phyloP scores from a whole-genome alignment of 306 rosid species.

The Herpetospermum pedunculosum region DNA sequence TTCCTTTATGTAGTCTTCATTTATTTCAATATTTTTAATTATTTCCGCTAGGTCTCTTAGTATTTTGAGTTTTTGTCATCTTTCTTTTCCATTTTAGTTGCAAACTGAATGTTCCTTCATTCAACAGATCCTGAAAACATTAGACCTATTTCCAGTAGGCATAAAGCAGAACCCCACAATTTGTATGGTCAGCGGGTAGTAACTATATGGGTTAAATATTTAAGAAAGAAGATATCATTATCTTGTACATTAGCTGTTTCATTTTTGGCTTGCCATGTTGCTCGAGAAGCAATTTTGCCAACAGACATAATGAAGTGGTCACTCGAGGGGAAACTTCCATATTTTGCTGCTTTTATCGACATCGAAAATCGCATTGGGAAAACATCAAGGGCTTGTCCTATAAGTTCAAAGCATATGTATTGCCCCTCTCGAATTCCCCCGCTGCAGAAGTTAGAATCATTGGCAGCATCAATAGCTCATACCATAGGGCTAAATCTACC shows the following conservation, averaged over 20 bases:
- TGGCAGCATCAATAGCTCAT: conserved; percentile 61
- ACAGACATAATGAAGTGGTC: conserved; percentile 74
- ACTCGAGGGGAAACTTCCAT: conserved; percentile 75
- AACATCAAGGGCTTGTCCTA: conserved; percentile 60
- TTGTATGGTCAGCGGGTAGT: conserved; percentile 47
- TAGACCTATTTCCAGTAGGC: conserved; percentile 15
- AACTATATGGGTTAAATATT: conserved; percentile 49
- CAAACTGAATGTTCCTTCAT: conserved; percentile 21
- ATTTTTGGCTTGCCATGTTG: conserved; percentile 69
- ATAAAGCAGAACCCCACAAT: conserved; percentile 42
- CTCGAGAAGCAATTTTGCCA: conserved; percentile 67
- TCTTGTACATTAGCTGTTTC: conserved; percentile 48
- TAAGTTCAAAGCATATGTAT: conserved; percentile 58
- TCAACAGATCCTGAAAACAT: conserved; percentile 38
- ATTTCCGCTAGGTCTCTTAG: neutral
- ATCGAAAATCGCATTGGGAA: conserved; percentile 52
- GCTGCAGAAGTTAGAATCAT: conserved; percentile 50
- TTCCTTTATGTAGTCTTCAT: neutral
- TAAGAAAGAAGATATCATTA: conserved; percentile 55
- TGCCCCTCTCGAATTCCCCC: conserved; percentile 53
- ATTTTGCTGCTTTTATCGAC: conserved; percentile 65
- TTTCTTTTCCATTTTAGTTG: conserved; percentile 14
- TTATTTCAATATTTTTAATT: neutral
- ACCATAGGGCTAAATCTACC: conserved; percentile 61
- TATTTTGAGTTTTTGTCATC: neutral